Evolutionary conservation across 495 filamentous ascomycete genomes (phyloP), one percentile per base, ranked within the genome.

Genomic region (Astrothelium macrocarpum): DNA sequence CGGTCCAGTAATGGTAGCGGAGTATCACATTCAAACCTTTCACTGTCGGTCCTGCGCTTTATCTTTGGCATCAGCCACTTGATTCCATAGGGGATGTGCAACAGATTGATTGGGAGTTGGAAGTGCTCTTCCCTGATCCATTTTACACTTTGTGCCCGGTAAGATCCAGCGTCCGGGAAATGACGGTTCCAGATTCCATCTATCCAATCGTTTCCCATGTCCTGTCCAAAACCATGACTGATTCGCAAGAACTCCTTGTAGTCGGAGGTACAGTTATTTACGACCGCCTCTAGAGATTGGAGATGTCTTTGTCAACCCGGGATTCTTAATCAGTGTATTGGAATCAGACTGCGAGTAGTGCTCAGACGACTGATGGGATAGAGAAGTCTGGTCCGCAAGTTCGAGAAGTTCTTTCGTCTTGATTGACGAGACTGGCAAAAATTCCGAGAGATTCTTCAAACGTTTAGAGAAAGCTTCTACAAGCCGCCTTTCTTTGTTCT

Each of bases 231-330:
- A 10, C 67, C 65, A 32, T 70, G 65, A 26, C 32, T 64, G 34
- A 70, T n/a, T 2, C 28, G 11, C 10, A 70, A 60, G 61, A 65
- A 67, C 32, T 46, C 62, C 28, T 70, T 70, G 49, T 61, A 67
- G 59, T 70, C 67, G 53, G 34, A 0, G 65, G 65, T 7, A 70
- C 46, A 12, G 20, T 53, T 14, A 61, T 34, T 0, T 43, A 53
- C 0, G 67, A 62, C 4, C 53, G 16, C n/a, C 36, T 34, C 60
- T 70, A 62, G 1, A 66, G 43, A 12, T 60, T 28, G 11, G 58
- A 31, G 36, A 70, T 65, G 2, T 65, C 49, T 26, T 59, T 29
- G 11, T 23, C 16, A 9, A 53, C 16, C 62, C 67, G 20, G 67
- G 59, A 16, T 42, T 29, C 11, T 43, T 64, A 53, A 70, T 53